Conservation (phyloP, 768 basidiomycete species). For the Auriscalpium vulgare region DNA sequence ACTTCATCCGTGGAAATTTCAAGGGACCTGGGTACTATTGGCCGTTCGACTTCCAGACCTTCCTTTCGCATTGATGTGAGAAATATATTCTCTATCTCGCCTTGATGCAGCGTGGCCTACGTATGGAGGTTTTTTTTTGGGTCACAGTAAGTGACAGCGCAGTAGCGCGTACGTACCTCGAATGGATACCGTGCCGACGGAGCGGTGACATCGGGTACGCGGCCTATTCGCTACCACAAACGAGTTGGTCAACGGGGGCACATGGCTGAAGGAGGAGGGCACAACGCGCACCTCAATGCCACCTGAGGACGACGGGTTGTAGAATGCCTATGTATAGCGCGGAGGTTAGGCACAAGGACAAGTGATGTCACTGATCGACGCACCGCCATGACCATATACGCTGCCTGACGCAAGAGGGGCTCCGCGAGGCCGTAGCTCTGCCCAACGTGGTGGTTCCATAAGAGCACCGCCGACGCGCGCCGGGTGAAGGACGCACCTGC, state of each 20-base stretch:
- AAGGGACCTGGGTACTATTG: slow-evolving; percentile 41
- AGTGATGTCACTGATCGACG: slow-evolving; percentile 15
- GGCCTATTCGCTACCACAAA: slow-evolving; percentile 44
- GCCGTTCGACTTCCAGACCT: slow-evolving; percentile 43
- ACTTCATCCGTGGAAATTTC: slow-evolving; percentile 34
- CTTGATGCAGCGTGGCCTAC: slow-evolving; percentile 55
- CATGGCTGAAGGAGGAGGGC: not conserved
- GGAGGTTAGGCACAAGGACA: not conserved
- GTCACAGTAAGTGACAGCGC: too few relatives aligned
- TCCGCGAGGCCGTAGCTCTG: slow-evolving; percentile 77
- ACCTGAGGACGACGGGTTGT: slow-evolving; percentile 53
- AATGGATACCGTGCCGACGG: slow-evolving; percentile 64
- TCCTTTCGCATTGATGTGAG: slow-evolving; percentile 42
- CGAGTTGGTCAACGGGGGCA: not conserved
- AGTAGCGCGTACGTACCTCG: slow-evolving; percentile 36
- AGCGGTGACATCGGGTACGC: slow-evolving; percentile 54
- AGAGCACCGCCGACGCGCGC: not conserved
- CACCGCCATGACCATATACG: slow-evolving; percentile 65
- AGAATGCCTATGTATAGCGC: slow-evolving; percentile 50
- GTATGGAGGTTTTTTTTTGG: too few relatives aligned
- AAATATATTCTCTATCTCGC: slow-evolving; percentile 53
- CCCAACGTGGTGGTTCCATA: not conserved
- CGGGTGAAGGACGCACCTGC: slow-evolving; percentile 23
- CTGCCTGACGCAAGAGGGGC: slow-evolving; percentile 51
- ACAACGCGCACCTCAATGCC: slow-evolving; percentile 46